Percentiles rank a stretch among this genome's conserved stretches.
These are phyloP conservation scores for Eragrostis tef DNA, from an alignment of 202 grass and related monocot species.

Conservation along the genomic window DNA sequence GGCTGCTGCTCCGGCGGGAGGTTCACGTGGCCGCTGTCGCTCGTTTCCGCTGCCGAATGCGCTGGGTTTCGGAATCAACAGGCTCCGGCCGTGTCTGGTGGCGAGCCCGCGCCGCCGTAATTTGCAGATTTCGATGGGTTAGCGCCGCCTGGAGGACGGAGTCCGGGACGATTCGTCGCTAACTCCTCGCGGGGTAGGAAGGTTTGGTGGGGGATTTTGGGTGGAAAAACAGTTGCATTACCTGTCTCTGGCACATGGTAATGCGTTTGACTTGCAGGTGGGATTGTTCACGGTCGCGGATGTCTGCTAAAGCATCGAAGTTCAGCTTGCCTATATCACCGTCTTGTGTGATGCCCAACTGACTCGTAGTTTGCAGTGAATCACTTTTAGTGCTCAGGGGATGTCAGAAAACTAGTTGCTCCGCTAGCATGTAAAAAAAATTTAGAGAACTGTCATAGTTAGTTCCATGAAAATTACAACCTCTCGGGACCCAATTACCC, in stretches of 20 bases:
- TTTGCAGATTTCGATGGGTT: neutral
- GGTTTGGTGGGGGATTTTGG: too few species aligned
- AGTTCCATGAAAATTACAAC: neutral
- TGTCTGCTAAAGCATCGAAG: neutral
- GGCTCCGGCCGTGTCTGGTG: too few species aligned
- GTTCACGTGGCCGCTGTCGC: neutral
- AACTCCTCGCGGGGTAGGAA: neutral
- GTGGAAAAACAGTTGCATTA: too few species aligned
- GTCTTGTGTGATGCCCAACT: neutral
- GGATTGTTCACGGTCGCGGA: neutral
- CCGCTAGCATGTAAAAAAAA: neutral
- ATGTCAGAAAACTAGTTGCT: neutral
- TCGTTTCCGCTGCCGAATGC: conserved; percentile 3
- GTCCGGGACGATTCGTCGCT: neutral
- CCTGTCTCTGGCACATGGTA: neutral
- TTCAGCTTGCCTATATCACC: neutral
- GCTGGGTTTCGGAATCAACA: neutral
- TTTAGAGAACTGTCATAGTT: neutral
- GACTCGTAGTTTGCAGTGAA: neutral
- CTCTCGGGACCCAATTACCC: neutral
- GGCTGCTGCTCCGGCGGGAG: too few species aligned
- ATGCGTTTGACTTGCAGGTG: neutral
- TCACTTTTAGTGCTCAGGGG: neutral
- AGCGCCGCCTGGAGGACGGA: too few species aligned
- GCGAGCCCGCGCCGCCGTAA: neutral